A percentile compares a stretch with the other conserved stretches of the same genome.
phyloP scores from a whole-genome alignment of 2,329 filamentous ascomycete species.

The Sporothrix inflata region DNA sequence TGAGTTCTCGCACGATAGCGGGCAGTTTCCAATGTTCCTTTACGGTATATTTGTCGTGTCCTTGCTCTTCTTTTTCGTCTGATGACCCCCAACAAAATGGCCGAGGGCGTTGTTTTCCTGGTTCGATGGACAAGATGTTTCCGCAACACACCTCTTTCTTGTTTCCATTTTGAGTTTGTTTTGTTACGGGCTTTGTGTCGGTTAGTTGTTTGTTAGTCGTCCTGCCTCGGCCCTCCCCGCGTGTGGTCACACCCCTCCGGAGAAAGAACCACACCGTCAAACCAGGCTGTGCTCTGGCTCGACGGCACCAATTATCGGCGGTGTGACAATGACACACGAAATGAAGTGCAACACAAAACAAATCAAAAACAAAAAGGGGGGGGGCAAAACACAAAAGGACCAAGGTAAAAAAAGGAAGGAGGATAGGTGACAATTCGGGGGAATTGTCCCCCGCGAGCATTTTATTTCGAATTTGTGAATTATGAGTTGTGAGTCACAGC shows the following conservation, averaged over 20 bases:
- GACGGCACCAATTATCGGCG: slow-evolving; percentile 10
- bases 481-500: slow-evolving; percentile 19
- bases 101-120: background rate
- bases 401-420: background rate
- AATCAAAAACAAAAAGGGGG: background rate
- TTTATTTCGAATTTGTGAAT: background rate
- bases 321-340: slow-evolving; percentile 11
- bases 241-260: background rate
- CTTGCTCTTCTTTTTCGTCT: background rate
- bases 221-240: slow-evolving; percentile 10
- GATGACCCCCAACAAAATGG: background rate
- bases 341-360: background rate
- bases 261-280: slow-evolving; percentile 17
- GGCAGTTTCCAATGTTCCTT: background rate
- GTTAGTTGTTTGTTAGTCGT: background rate
- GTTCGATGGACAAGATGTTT: background rate
- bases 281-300: slow-evolving; percentile 9
- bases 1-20: background rate
- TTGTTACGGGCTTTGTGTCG: too few relatives aligned
- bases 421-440: background rate
- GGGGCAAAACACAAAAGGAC: background rate
- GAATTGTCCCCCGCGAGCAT: slow-evolving; percentile 2
- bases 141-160: background rate
- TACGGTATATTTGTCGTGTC: background rate
- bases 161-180: background rate